Evolutionary conservation across 2,329 filamentous ascomycete genomes (phyloP), one percentile per base, ranked within the genome.

Genomic region (Penicillium sp.): DNA sequence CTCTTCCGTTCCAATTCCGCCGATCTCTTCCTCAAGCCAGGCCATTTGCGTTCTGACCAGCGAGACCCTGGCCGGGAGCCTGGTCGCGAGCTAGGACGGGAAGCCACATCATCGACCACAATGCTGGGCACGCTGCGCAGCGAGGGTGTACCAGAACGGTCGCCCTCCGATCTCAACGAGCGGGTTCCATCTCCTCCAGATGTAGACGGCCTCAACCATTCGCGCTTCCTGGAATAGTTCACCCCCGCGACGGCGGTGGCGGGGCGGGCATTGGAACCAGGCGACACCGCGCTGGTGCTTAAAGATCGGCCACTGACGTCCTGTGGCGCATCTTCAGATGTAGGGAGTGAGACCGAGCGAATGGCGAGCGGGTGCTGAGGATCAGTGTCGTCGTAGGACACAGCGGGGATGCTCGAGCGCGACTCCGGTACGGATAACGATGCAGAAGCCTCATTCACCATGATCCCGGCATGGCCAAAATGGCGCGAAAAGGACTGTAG

Each of bases 1-100:
- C 53, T 49, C 39, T 65, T 62, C 39, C 59, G 58, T 44, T 66
- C 63, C 25, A 66, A 59, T 33, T 71, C 69, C n/a, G 47, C 52
- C 10, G 67, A 70, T 44, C 60, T 65, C 51, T 62, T 71, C 49
- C 57, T 63, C 41, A 72, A 54, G n/a, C 63, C 63, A 42, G 61
- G 66, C 72, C 64, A 74, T 69, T 63, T 75, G 51, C 69, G 70
- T 60, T 68, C 72, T 51, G 64, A 75, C 70, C 66, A 74, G 55
- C 68, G 69, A 53, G 70, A 76, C 46, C 69, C 68, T 6, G 70
- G 70, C 23, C 70, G 63, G 20, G 62, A 64, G n/a, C 66, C 60
- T 6, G 62, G 58, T 28, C 63, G 59, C 29, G 62, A 64, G 33
- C 53, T 52, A 6, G 63, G 66, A 24, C 65, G 65, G 18, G 56